Conservation (phyloP, 805 yeast genomes). For the Lachancea waltii region DNA sequence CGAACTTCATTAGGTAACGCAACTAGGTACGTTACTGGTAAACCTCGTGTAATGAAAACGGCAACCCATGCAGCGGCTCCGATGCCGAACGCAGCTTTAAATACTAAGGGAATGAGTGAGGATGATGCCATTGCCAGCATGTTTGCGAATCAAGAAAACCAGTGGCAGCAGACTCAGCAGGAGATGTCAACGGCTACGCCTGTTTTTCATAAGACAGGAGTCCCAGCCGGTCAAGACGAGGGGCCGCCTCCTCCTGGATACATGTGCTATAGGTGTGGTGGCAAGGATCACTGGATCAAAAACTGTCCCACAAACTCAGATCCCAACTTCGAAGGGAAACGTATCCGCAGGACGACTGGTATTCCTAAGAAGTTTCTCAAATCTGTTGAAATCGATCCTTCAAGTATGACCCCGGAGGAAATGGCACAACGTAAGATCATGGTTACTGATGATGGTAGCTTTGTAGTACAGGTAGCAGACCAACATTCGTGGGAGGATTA, state of each 20-base stretch:
- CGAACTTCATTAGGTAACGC: slow-evolving; percentile 50
- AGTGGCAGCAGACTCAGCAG: slow-evolving; percentile 93
- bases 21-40: slow-evolving; percentile 64
- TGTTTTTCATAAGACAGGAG: slow-evolving; percentile 43
- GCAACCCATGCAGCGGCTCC: slow-evolving; percentile 15
- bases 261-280: slow-evolving; percentile 94
- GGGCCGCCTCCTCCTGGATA: slow-evolving; percentile 89
- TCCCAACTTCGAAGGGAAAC: slow-evolving; percentile 88
- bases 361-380: slow-evolving; percentile 90
- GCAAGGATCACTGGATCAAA: slow-evolving; percentile 91
- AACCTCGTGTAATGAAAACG: slow-evolving; percentile 45
- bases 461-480: slow-evolving; percentile 94
- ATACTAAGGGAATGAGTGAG: slow-evolving; percentile 52
- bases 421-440: slow-evolving; percentile 53
- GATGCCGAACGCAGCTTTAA: slow-evolving; percentile 17
- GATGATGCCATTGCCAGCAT: slow-evolving; percentile 83
- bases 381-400: slow-evolving; percentile 51
- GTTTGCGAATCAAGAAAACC: slow-evolving; percentile 90
- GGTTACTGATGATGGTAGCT: slow-evolving; percentile 92
- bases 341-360: slow-evolving; percentile 92
- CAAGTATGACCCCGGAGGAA: slow-evolving; percentile 59
- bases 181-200: slow-evolving; percentile 82
- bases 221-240: slow-evolving; percentile 38
- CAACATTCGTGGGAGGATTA: slow-evolving; percentile 81
- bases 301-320: slow-evolving; percentile 93